Evolutionary conservation across 306 rosid species (phyloP).

Genomic region (Corylus americana): DNA sequence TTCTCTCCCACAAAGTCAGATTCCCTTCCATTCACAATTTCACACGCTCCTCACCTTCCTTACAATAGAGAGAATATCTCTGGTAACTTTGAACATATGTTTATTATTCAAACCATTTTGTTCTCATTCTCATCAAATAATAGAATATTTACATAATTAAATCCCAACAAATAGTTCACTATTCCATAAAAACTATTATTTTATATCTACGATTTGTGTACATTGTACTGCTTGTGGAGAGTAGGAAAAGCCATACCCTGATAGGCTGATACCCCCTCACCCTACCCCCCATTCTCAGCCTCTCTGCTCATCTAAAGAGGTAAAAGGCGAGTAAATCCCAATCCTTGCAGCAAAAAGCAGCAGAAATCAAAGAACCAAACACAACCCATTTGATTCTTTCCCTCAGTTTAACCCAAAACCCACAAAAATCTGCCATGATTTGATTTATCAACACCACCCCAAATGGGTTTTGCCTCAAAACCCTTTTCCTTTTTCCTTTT

Average conservation of each 20-base stretch:
- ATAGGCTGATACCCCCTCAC: no score
- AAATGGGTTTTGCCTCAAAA: slow-evolving; percentile 61
- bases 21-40: slow-evolving; percentile 37
- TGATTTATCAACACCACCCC: slow-evolving; percentile 36
- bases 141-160: slow-evolving; percentile 16
- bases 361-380: slow-evolving; percentile 15
- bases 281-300: background rate
- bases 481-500: slow-evolving; percentile 35
- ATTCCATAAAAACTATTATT: slow-evolving; percentile 14
- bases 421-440: slow-evolving; percentile 46
- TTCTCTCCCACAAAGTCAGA: slow-evolving; percentile 35
- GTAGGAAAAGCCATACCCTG: slow-evolving; percentile 3
- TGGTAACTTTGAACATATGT: background rate
- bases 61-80: slow-evolving; percentile 34
- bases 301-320: slow-evolving; percentile 36
- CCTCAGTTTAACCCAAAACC: slow-evolving; percentile 27
- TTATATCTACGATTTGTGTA: background rate
- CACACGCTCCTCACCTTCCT: slow-evolving; percentile 34
- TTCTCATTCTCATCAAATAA: slow-evolving; percentile 58
- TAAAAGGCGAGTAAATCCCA: slow-evolving; percentile 4
- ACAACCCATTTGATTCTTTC: slow-evolving; percentile 16
- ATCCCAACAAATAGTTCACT: slow-evolving; percentile 10
- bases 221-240: slow-evolving; percentile 17
- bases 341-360: slow-evolving; percentile 27
- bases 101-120: slow-evolving; percentile 42